These are phyloP conservation scores for Comarum palustre DNA, from an alignment of 306 rosid genomes.

Conservation along the genomic window DNA sequence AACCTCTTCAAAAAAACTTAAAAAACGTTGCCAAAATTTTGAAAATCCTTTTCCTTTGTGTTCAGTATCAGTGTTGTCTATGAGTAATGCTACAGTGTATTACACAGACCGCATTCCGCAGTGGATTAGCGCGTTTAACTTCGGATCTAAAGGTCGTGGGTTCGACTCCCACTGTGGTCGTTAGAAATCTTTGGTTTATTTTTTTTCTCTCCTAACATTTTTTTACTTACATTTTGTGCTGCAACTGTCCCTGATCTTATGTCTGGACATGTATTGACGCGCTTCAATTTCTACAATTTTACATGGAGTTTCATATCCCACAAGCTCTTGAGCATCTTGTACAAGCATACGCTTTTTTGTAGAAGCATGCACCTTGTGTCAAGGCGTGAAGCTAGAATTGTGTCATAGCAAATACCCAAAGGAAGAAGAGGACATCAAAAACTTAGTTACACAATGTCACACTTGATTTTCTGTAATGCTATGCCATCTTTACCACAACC, in stretches of 20 bases:
- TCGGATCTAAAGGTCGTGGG: slow-evolving; percentile 66
- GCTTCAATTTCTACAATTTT: not conserved
- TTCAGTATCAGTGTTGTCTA: too few species aligned
- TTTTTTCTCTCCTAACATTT: not conserved
- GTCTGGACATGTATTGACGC: not conserved
- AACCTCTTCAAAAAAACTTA: too few species aligned
- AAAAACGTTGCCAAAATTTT: too few species aligned
- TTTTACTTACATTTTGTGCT: not conserved
- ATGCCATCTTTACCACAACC: not conserved
- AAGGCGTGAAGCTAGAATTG: not conserved
- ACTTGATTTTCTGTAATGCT: too few species aligned
- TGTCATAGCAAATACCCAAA: not conserved
- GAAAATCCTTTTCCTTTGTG: too few species aligned
- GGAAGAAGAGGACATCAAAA: too few species aligned
- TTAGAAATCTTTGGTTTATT: fast-evolving
- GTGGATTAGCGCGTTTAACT: slow-evolving; percentile 66
- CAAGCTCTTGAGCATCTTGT: not conserved
- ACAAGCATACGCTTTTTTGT: not conserved
- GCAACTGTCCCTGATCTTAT: not conserved
- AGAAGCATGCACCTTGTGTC: not conserved
- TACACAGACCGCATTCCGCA: slow-evolving; percentile 38
- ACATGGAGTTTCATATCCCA: too few species aligned
- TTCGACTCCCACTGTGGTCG: slow-evolving; percentile 67
- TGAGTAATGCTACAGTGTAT: fast-evolving
- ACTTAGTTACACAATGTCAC: too few species aligned